Evolutionary conservation across 2,329 filamentous ascomycete species (phyloP).

Genomic region (Chrysoporthe puriensis): DNA sequence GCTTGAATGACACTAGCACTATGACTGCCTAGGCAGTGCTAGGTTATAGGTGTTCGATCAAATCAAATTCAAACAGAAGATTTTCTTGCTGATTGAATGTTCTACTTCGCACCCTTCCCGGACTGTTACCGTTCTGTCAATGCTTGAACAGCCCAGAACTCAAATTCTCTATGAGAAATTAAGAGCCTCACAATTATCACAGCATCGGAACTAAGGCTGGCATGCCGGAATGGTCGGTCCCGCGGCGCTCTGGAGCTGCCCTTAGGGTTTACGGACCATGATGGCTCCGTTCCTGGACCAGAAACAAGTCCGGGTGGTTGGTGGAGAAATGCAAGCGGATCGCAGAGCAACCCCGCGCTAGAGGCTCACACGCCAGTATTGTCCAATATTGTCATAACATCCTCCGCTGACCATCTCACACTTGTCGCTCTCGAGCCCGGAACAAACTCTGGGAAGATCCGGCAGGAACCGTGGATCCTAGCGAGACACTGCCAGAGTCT

Average conservation of each 20-base stretch:
- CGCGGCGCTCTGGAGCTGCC: constrained; percentile 6
- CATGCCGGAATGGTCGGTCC: background rate
- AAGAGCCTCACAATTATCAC: too few species aligned
- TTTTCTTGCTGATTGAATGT: too few species aligned
- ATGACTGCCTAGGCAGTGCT: too few species aligned
- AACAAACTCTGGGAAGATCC: background rate
- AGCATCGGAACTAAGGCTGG: background rate
- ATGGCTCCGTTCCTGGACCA: constrained; percentile 18
- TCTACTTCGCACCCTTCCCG: too few species aligned
- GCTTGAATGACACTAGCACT: too few species aligned
- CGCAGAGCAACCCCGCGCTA: background rate
- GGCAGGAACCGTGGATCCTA: background rate
- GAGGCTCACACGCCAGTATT: background rate
- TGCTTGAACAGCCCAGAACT: background rate
- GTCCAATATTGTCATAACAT: background rate
- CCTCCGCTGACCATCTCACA: background rate
- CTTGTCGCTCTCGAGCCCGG: background rate
- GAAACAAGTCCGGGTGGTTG: constrained; percentile 18
- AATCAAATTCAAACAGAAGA: too few species aligned
- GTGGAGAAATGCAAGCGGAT: constrained; percentile 23
- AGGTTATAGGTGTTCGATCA: too few species aligned
- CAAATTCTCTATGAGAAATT: background rate
- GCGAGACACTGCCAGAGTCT: background rate
- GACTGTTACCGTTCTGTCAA: too few species aligned
- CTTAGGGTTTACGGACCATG: constrained; percentile 1